These are phyloP conservation scores for Mortierella polycephala DNA, from an alignment of 371 early-diverging fungal genomes.

Conservation along the genomic window DNA sequence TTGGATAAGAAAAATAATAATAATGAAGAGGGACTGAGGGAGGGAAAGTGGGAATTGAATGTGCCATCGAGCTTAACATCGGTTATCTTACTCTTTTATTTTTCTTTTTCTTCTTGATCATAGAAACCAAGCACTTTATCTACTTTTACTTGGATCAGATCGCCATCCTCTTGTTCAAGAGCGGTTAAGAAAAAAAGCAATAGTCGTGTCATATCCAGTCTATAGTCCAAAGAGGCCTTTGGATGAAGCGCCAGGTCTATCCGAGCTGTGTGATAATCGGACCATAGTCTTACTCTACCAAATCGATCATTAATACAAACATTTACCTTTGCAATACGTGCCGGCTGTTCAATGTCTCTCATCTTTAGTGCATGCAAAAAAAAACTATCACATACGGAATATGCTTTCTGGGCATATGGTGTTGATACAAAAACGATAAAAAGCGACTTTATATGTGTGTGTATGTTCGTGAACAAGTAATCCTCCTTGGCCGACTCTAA, in stretches of 20 bases:
- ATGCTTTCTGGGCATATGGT: background rate
- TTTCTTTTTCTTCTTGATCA: background rate
- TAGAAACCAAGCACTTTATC: slow-evolving; percentile 95
- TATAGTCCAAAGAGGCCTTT: background rate
- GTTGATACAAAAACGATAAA: background rate
- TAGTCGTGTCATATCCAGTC: background rate
- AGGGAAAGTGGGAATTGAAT: no score
- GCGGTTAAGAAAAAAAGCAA: slow-evolving; percentile 66
- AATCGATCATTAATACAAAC: background rate
- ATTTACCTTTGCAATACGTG: no score
- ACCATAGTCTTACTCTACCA: background rate
- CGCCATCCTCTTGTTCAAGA: slow-evolving; percentile 96
- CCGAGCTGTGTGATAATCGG: no score
- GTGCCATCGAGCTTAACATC: no score
- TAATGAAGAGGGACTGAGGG: background rate
- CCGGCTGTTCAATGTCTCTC: background rate
- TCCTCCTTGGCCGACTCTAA: no score
- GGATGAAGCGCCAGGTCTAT: background rate
- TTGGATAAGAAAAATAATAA: background rate
- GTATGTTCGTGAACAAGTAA: background rate
- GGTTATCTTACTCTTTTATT: background rate
- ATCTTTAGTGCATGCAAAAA: slow-evolving; percentile 1
- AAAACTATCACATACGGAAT: background rate
- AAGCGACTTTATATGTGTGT: no score
- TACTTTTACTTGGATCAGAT: slow-evolving; percentile 97